Percentiles rank a stretch among this genome's conserved stretches.
Evolutionary conservation across 495 filamentous ascomycete genomes (phyloP).

Genomic region (Cryomyces antarcticus): DNA sequence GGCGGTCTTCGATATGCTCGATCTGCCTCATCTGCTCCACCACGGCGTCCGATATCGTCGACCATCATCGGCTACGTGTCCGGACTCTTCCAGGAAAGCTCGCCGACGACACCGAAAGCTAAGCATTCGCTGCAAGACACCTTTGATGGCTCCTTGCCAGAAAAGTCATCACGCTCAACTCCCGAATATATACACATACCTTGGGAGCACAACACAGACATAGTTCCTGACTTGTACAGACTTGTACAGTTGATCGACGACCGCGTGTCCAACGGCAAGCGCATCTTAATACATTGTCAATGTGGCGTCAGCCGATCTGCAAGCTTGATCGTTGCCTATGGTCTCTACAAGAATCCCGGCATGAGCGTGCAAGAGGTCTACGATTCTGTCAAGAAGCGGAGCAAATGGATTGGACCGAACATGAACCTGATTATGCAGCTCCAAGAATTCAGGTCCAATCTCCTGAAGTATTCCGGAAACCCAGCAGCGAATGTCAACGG

Average conservation of each 20-base stretch:
- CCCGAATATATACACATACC: conserved; percentile 92
- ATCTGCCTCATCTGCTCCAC: not conserved
- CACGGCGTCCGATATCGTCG: not conserved
- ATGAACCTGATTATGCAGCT: conserved; percentile 97
- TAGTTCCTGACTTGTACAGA: conserved; percentile 61
- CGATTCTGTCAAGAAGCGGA: conserved; percentile 68
- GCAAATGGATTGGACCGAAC: conserved; percentile 91
- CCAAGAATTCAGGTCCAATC: conserved; percentile 68
- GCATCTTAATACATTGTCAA: conserved; percentile 84
- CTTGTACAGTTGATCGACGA: conserved; percentile 80
- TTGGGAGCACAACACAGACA: conserved; percentile 97
- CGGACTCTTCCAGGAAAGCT: not conserved
- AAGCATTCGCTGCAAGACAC: not conserved
- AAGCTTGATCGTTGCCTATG: conserved; percentile 92
- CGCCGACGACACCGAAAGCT: conserved; percentile 21
- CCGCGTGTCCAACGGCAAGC: conserved; percentile 57
- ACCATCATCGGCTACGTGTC: not conserved
- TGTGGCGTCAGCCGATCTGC: conserved; percentile 90
- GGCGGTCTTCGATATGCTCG: not conserved
- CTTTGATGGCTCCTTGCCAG: not conserved
- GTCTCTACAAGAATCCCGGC: conserved; percentile 73
- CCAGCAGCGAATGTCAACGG: conserved; percentile 4
- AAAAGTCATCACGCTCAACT: conserved; percentile 7
- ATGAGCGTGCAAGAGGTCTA: conserved; percentile 87
- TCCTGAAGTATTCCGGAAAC: conserved; percentile 19